A percentile compares a stretch with the other conserved stretches of the same genome.
phyloP scores from a whole-genome alignment of 2,329 filamentous ascomycete species.

The Trichoderma koningiopsis region DNA sequence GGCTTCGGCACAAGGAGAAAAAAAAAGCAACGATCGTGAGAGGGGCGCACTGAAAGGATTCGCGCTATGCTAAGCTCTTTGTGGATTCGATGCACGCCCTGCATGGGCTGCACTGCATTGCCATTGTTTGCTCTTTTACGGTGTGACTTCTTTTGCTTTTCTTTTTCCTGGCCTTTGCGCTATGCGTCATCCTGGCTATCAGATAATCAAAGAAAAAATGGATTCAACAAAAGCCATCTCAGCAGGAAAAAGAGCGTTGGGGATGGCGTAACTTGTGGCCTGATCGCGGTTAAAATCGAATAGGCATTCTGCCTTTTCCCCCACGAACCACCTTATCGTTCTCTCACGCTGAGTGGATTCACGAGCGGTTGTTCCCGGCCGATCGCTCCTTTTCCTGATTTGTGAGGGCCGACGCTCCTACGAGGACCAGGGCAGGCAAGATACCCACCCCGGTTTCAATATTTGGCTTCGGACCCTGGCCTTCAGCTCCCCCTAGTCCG shows the following conservation, averaged over 20 bases:
- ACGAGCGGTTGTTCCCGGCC: not conserved
- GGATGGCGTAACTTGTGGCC: not conserved
- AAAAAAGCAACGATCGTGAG: not conserved
- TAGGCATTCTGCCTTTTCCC: not conserved
- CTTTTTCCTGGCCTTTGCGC: not conserved
- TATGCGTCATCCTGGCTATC: not conserved
- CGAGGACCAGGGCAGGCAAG: not conserved
- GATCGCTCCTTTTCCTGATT: not conserved
- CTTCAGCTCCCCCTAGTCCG: not conserved
- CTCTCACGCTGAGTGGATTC: not conserved
- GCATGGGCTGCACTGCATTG: not conserved
- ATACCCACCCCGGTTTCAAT: not conserved
- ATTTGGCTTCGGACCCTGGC: not conserved
- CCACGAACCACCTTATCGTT: not conserved
- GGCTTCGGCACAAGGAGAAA: constrained; percentile 6
- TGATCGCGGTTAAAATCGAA: not conserved
- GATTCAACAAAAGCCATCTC: not conserved
- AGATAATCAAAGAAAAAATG: not conserved
- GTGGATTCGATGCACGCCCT: not conserved
- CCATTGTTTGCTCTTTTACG: not conserved
- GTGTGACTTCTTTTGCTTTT: too few relatives aligned
- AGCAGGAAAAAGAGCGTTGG: not conserved
- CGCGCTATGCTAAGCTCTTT: not conserved
- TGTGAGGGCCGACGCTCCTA: not conserved
- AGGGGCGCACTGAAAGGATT: not conserved